Evolutionary conservation across 2,329 filamentous ascomycete genomes (phyloP), one percentile per base, ranked within the genome.

Genomic region (Elsinoe perseae): DNA sequence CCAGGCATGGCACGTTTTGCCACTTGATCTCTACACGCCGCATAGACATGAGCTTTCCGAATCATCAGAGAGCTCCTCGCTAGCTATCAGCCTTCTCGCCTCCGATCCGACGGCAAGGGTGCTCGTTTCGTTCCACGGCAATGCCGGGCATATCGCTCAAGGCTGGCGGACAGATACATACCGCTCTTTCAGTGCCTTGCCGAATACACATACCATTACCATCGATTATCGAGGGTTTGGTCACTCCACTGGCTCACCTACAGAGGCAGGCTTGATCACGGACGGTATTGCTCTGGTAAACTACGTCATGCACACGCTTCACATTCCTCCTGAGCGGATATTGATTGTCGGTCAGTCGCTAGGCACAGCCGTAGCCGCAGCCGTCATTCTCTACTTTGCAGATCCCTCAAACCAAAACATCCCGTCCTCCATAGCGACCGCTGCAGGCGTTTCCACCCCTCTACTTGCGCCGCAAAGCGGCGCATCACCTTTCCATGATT

Each of bases 191-290:
- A 82, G 89, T 3, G 81, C 86, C 54, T 82, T 84, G 2, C 86
- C 86, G 1, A 76, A 80, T 56, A 81, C 90, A 56, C 91, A 96
- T 66, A 80, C 95, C 43, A 76, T 96, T n/a, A 82, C 89, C 36
- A 83, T 95, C 64, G 90, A 95, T 74, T 96, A 96, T 71, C 86
- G 91, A 16, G 91, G 91, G 5, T 96, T 89, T 63, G 91, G 90
- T 0, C 78, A 81, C 36, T 93, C 87, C 7, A 88, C 84, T 0
- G 89, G 92, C n/a, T 73, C 72, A 3, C 92, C 92, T 0, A 85
- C 84, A 0, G 92, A 97, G 72, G 73, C 79, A 32, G 92, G 92
- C 0, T 73, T 97, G 6, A 87, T 95, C 56, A 81, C 80, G 3
- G 92, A 97, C 67, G 89, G 85, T 14, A 76, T 86, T 2, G 77